These are phyloP conservation scores for Postia placenta DNA, from an alignment of 768 basidiomycete species.

Conservation along the genomic window DNA sequence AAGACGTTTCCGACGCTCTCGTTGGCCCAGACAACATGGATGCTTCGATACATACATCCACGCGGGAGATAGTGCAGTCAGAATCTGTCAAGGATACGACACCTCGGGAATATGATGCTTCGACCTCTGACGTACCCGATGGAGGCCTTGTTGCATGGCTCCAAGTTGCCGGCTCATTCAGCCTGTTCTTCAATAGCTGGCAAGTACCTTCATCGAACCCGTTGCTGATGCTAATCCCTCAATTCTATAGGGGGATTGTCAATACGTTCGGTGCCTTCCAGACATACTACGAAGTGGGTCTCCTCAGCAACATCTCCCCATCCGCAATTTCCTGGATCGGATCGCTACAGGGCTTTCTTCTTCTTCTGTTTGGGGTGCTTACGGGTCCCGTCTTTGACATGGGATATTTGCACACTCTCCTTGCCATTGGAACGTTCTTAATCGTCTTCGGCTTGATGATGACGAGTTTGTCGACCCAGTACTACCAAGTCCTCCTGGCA, in stretches of 20 bases:
- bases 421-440: slow-evolving; percentile 10
- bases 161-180: slow-evolving; percentile 12
- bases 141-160: slow-evolving; percentile 13
- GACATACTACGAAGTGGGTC: slow-evolving; percentile 8
- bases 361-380: slow-evolving; percentile 14
- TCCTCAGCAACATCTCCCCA: slow-evolving; percentile 8
- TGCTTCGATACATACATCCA: too few relatives aligned
- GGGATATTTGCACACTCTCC: slow-evolving; percentile 29
- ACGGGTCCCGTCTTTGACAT: slow-evolving; percentile 20
- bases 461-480: slow-evolving; percentile 38
- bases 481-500: slow-evolving; percentile 43
- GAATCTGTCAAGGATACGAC: too few relatives aligned
- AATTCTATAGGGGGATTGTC: slow-evolving; percentile 13
- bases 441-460: slow-evolving; percentile 28
- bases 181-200: slow-evolving; percentile 16
- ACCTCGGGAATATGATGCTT: too few relatives aligned
- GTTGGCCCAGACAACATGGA: too few relatives aligned
- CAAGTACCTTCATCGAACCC: not conserved
- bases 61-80: too few relatives aligned
- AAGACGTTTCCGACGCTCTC: too few relatives aligned
- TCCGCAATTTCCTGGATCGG: slow-evolving; percentile 22
- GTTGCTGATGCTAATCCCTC: not conserved
- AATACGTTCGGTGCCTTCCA: slow-evolving; percentile 17
- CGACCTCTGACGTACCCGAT: too few relatives aligned
- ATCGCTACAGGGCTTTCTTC: slow-evolving; percentile 18